These are phyloP conservation scores for Syncephalastrum monosporum DNA, from an alignment of 371 early-diverging fungal species.

Conservation along the genomic window DNA sequence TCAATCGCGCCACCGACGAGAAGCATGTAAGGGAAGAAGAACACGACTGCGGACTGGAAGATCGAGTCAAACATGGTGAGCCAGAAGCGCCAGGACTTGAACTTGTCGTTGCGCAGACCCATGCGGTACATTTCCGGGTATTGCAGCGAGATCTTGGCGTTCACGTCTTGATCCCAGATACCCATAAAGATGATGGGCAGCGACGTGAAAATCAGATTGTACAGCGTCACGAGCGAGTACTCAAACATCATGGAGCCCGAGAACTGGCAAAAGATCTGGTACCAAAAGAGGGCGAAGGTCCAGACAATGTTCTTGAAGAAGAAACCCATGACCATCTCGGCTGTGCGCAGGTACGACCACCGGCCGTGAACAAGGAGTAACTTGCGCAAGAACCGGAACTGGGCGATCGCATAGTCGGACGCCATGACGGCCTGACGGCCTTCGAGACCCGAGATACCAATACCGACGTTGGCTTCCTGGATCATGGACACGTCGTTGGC, in stretches of 20 bases:
- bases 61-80: constrained; percentile 80
- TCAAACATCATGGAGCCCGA: constrained; percentile 67
- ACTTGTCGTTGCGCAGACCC: constrained; percentile 83
- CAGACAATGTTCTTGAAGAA: constrained; percentile 84
- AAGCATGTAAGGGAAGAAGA: constrained; percentile 67
- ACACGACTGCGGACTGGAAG: constrained; percentile 86
- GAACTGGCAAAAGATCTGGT: constrained; percentile 73
- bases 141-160: constrained; percentile 64
- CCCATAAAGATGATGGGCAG: constrained; percentile 74
- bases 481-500: constrained; percentile 97
- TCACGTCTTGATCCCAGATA: constrained; percentile 91
- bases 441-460: constrained; percentile 94
- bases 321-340: constrained; percentile 76
- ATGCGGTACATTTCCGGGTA: constrained; percentile 86
- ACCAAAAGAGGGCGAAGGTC: constrained; percentile 80
- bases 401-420: constrained; percentile 86
- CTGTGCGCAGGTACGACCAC: constrained; percentile 80
- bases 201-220: constrained; percentile 77
- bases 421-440: constrained; percentile 91
- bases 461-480: constrained; percentile 86
- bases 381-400: constrained; percentile 75
- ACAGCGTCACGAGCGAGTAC: constrained; percentile 74
- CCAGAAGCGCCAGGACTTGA: constrained; percentile 81
- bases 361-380: constrained; percentile 82
- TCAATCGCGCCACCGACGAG: constrained; percentile 46